Conservation (phyloP, 2,329 filamentous ascomycete species). For the Penicillium sp. region DNA sequence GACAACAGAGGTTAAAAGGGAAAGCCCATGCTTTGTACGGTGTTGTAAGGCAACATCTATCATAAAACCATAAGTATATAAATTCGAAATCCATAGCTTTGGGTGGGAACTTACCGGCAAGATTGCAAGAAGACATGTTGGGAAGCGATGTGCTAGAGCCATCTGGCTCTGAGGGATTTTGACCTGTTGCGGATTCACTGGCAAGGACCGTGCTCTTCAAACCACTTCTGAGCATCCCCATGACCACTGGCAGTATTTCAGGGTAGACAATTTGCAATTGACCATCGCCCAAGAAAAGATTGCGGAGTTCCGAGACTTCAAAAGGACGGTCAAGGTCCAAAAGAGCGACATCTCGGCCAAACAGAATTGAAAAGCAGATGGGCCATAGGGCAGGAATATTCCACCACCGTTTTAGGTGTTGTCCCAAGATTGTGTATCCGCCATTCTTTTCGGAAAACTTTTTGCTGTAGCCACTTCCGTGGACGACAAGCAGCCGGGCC, state of each 20-base stretch:
- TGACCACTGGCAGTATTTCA: conserved; percentile 76
- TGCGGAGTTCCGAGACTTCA: conserved; percentile 69
- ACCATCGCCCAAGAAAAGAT: conserved; percentile 62
- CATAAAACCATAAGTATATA: neutral
- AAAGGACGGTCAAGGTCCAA: conserved; percentile 72
- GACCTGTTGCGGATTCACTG: conserved; percentile 50
- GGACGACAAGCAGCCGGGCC: conserved; percentile 75
- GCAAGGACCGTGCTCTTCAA: conserved; percentile 64
- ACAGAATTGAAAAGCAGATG: conserved; percentile 82
- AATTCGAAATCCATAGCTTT: neutral
- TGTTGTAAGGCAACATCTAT: conserved; percentile 7
- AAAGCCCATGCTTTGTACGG: conserved; percentile 24
- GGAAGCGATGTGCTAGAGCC: neutral
- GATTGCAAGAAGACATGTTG: conserved; percentile 13
- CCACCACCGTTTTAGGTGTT: conserved; percentile 84
- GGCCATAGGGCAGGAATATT: conserved; percentile 80
- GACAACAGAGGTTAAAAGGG: conserved; percentile 71
- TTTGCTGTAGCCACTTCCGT: conserved; percentile 75
- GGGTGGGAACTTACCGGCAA: conserved; percentile 10
- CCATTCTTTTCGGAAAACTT: conserved; percentile 86
- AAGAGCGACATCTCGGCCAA: conserved; percentile 75
- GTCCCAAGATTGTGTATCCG: conserved; percentile 82
- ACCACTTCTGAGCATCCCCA: conserved; percentile 82
- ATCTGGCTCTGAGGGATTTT: conserved; percentile 8
- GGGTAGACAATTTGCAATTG: conserved; percentile 68